A percentile compares a stretch with the other conserved stretches of the same genome.
Conservation (phyloP, 176 grass and related monocot species). For the Oryza glaberrima region DNA sequence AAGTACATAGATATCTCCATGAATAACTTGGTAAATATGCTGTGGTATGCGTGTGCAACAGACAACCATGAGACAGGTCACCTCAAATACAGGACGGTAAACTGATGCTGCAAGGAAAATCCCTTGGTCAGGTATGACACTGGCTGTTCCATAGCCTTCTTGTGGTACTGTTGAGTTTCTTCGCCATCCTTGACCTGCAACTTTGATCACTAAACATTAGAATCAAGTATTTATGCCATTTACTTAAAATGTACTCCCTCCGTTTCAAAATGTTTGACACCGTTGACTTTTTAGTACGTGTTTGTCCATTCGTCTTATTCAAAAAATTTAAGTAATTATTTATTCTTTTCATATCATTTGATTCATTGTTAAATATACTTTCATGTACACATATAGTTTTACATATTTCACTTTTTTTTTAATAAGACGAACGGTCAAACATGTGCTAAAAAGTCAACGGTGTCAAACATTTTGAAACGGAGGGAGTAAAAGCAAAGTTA, state of each 20-base stretch:
- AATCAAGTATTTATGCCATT: constrained; percentile 30
- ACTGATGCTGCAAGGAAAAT: constrained; percentile 94
- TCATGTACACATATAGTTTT: too few species aligned
- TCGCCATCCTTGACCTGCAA: constrained; percentile 83
- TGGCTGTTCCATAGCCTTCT: constrained; percentile 96
- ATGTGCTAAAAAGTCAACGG: too few species aligned
- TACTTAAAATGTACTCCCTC: not conserved
- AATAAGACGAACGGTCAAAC: too few species aligned
- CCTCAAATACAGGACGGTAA: constrained; percentile 98
- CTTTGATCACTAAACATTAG: constrained; percentile 38
- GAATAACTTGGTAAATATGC: constrained; percentile 38
- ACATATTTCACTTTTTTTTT: too few species aligned
- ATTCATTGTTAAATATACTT: too few species aligned
- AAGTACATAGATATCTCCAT: constrained; percentile 20
- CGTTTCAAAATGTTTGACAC: too few species aligned
- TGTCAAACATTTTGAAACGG: too few species aligned
- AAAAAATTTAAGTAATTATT: too few species aligned
- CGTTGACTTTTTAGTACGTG: too few species aligned
- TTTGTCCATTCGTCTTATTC: too few species aligned
- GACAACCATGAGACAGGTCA: constrained; percentile 40
- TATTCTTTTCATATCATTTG: too few species aligned
- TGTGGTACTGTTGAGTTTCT: constrained; percentile 75
- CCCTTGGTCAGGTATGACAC: constrained; percentile 91
- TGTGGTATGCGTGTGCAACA: constrained; percentile 2
- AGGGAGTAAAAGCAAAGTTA: constrained; percentile 17